Conservation (phyloP, 2,329 filamentous ascomycete genomes). For the Talaromyces sp. region DNA sequence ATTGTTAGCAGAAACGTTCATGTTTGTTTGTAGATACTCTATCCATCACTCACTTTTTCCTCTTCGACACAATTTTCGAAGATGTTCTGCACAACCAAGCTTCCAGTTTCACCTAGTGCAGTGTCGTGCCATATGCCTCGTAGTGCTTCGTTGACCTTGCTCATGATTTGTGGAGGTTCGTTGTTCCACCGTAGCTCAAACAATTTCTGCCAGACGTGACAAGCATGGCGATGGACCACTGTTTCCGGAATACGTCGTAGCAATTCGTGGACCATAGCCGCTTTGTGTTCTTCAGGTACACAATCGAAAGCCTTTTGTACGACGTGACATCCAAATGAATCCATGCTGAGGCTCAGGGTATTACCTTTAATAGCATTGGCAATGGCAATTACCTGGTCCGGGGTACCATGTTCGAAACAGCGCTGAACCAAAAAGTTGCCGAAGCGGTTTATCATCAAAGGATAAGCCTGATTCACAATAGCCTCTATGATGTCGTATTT, state of each 20-base stretch:
- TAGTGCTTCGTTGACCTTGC: constrained; percentile 91
- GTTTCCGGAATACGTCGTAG: constrained; percentile 94
- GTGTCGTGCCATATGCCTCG: constrained; percentile 99
- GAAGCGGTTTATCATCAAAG: constrained; percentile 96
- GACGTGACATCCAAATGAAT: constrained; percentile 96
- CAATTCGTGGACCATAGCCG: constrained; percentile 97
- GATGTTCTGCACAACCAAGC: constrained; percentile 97
- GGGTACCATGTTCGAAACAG: constrained; percentile 96
- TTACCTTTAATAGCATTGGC: constrained; percentile 91
- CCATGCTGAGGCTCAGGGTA: constrained; percentile 92
- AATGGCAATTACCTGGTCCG: constrained; percentile 91
- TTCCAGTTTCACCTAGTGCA: constrained; percentile 92
- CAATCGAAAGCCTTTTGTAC: constrained; percentile 98
- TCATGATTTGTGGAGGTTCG: constrained; percentile 96
- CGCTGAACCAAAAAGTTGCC: constrained; percentile 98
- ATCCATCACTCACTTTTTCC: constrained; percentile 67
- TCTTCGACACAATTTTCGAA: constrained; percentile 99
- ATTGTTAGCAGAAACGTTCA: constrained; percentile 17
- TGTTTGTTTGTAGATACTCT: neutral
- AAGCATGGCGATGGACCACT: constrained; percentile 96
- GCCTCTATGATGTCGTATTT: constrained; percentile 97
- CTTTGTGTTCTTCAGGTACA: constrained; percentile 95
- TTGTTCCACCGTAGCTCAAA: constrained; percentile 96
- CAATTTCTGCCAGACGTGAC: constrained; percentile 98
- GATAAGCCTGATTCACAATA: constrained; percentile 91